Evolutionary conservation across 2,329 filamentous ascomycete genomes (phyloP).

Genomic region (Penicillium sclerotiorum): DNA sequence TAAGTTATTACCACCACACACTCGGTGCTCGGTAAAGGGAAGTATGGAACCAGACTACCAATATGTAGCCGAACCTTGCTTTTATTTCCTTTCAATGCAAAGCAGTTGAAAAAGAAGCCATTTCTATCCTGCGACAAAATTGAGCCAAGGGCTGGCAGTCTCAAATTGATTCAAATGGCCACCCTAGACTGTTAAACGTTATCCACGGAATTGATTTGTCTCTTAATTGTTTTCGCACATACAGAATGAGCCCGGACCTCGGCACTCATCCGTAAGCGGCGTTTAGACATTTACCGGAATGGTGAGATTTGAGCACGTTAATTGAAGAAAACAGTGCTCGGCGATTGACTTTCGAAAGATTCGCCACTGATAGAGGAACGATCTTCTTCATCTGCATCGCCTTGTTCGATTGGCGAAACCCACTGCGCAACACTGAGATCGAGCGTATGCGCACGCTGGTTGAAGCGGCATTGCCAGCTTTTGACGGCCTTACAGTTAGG

Average conservation of each 20-base stretch:
- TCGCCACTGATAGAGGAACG: constrained; percentile 19
- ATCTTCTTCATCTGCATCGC: constrained; percentile 11
- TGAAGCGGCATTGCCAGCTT: constrained; percentile 34
- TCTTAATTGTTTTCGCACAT: constrained; percentile 11
- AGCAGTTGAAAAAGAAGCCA: not conserved
- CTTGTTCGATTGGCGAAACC: constrained; percentile 26
- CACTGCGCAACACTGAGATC: constrained; percentile 28
- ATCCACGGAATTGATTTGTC: not conserved
- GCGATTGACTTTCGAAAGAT: constrained; percentile 15
- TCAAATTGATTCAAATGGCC: constrained; percentile 2
- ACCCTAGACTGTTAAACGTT: not conserved
- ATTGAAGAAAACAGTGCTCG: constrained; percentile 4
- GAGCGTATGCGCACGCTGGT: constrained; percentile 29
- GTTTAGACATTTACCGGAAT: not conserved
- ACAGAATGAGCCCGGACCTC: constrained; percentile 10
- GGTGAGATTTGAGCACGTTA: constrained; percentile 1
- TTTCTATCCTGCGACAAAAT: constrained; percentile 4
- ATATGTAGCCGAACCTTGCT: not conserved
- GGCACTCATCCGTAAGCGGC: constrained; percentile 8
- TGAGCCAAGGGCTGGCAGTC: not conserved
- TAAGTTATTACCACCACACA: constrained; percentile 9
- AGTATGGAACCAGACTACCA: constrained; percentile 2
- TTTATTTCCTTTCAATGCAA: not conserved
- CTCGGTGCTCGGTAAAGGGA: constrained; percentile 3
- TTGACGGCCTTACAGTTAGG: constrained; percentile 34